Evolutionary conservation across 345 rosid genomes (phyloP), one percentile per base, ranked within the genome.

Genomic region (Moringa oleifera): DNA sequence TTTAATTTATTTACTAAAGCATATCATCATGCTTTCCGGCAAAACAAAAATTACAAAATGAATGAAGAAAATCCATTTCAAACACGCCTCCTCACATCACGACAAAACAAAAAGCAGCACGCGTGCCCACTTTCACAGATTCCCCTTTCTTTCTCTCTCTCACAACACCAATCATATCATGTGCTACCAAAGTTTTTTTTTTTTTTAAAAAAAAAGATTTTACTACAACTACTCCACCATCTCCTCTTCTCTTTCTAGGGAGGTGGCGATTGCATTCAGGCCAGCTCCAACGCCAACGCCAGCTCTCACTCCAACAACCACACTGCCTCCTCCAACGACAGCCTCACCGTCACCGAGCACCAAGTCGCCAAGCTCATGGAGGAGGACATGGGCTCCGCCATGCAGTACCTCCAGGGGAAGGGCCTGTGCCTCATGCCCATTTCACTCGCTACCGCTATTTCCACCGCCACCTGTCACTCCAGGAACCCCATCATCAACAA

Each of bases 401-500:
- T 94, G 99, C 97, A 90, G 74, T 94, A 90, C 36, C 76, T 94
- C 31, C 99, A 94, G 69, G 97, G 96, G 56, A 94, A 94, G 61
- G 99, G 99, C 1, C 95, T 94, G 6, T 90, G 99, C 66, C 76
- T 94, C 23, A 94, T 94, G 99, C 99, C 99, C 17, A 94, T 94
- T 62, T 85, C 97, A 2, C 87, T 94, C 5, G 97, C 97, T 36
- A 82, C 96, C 1, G 96, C 96, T 0, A 88, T 90, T 46, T 90
- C 99, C n/a, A 80, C 97, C 0, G 70, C 91, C 76, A 78, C 86
- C 0, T 78, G 74, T 69, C 80, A 77, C 50, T 60, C 88, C 68
- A 76, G 84, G 67, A 73, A 69, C 66, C 71, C 87, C 41, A 51
- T 69, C 37, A 51, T 62, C 23, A 51, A 54, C 69, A 55, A 51